Conservation (phyloP, 2,329 filamentous ascomycete species). For the Alternaria rosae region DNA sequence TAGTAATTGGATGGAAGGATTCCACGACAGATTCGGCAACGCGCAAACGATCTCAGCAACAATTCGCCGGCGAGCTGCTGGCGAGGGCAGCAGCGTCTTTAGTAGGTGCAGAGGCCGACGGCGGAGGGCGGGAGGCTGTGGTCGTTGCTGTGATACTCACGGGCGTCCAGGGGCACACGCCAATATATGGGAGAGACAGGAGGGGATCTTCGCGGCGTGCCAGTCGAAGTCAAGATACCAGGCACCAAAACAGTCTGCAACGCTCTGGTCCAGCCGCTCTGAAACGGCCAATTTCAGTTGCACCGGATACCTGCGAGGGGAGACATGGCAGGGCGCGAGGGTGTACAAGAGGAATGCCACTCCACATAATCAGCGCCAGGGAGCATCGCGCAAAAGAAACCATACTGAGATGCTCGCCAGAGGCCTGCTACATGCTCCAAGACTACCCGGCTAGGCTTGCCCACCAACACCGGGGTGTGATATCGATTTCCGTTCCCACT, state of each 20-base stretch:
- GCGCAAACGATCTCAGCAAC: constrained; percentile 31
- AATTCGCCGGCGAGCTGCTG: constrained; percentile 46
- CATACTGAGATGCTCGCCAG: constrained; percentile 23
- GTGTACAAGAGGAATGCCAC: constrained; percentile 46
- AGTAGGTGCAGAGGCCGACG: constrained; percentile 48
- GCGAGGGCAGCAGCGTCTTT: constrained; percentile 44
- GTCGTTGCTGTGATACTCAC: constrained; percentile 50
- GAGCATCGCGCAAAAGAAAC: constrained; percentile 45
- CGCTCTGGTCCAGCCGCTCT: constrained; percentile 46
- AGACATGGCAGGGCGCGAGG: constrained; percentile 32
- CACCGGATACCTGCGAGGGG: constrained; percentile 44
- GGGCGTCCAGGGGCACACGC: constrained; percentile 44
- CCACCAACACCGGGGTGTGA: constrained; percentile 18
- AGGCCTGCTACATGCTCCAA: constrained; percentile 29
- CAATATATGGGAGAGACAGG: constrained; percentile 51
- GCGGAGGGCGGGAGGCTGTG: constrained; percentile 44
- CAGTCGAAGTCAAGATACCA: constrained; percentile 45
- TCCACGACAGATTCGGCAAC: constrained; percentile 47
- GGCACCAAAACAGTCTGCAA: constrained; percentile 51
- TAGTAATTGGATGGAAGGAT: constrained; percentile 40
- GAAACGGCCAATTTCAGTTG: constrained; percentile 49
- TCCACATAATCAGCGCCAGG: constrained; percentile 41
- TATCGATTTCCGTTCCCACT: constrained; percentile 21
- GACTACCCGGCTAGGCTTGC: constrained; percentile 22
- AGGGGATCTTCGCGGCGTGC: constrained; percentile 44